phyloP scores from a whole-genome alignment of 352 stramenopile species.

The Halophytophthora polymorphica region DNA sequence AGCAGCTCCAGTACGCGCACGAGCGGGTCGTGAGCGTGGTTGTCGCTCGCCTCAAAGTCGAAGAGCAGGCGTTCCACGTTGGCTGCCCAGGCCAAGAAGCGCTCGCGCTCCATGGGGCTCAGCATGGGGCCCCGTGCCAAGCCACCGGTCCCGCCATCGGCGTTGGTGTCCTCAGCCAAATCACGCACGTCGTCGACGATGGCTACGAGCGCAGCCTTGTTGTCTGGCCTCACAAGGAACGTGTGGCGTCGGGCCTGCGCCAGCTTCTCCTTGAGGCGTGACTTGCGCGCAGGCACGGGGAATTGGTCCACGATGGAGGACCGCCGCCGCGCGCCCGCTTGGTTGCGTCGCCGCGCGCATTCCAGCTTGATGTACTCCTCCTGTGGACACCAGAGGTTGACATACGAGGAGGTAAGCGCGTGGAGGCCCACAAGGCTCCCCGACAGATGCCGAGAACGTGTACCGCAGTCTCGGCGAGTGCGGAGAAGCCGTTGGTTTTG shows the following conservation, averaged over 20 bases:
- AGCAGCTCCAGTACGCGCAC: slow-evolving; percentile 44
- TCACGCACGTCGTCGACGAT: slow-evolving; percentile 43
- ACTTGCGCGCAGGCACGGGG: slow-evolving; percentile 29
- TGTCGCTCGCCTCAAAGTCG: slow-evolving; percentile 49
- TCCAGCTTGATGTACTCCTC: slow-evolving; percentile 60
- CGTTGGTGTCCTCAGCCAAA: slow-evolving; percentile 20
- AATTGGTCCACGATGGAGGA: slow-evolving; percentile 52
- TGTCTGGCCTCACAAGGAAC: slow-evolving; percentile 52
- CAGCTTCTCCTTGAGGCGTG: slow-evolving; percentile 41
- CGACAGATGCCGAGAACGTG: not conserved
- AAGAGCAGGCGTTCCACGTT: slow-evolving; percentile 34
- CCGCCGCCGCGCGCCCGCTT: slow-evolving; percentile 31
- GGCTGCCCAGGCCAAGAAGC: slow-evolving; percentile 37
- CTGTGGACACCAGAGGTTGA: slow-evolving; percentile 16
- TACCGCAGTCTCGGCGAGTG: slow-evolving; percentile 38
- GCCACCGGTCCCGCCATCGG: not conserved
- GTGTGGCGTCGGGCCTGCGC: slow-evolving; percentile 43
- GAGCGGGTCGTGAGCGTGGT: slow-evolving; percentile 43
- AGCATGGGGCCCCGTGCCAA: slow-evolving; percentile 11
- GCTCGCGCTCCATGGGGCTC: slow-evolving; percentile 55
- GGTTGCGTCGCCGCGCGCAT: slow-evolving; percentile 48
- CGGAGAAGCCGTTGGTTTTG: slow-evolving; percentile 21
- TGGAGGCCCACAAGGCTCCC: not conserved
- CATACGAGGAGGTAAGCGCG: not conserved
- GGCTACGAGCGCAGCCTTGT: slow-evolving; percentile 35